A percentile compares a stretch with the other conserved stretches of the same genome.
These are phyloP conservation scores for Russula virescens DNA, from an alignment of 768 basidiomycete genomes.

Conservation along the genomic window DNA sequence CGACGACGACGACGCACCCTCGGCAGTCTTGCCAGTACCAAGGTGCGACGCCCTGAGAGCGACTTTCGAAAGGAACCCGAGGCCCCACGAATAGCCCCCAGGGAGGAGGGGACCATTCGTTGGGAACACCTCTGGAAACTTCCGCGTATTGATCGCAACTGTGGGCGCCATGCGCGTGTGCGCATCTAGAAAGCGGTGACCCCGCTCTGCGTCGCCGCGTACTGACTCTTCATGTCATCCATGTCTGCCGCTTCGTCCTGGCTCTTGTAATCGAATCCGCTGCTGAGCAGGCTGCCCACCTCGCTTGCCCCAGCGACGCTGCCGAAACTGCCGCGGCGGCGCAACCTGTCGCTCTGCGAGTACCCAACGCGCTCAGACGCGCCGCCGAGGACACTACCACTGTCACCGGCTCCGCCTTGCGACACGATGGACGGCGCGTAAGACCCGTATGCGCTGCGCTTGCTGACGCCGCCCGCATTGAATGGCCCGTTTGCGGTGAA, in stretches of 20 bases:
- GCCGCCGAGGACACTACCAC: slow-evolving; percentile 45
- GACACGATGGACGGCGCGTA: slow-evolving; percentile 93
- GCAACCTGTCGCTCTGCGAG: slow-evolving; percentile 86
- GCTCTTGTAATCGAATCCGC: slow-evolving; percentile 80
- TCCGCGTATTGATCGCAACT: background rate
- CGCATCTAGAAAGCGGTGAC: slow-evolving; percentile 70
- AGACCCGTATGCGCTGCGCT: slow-evolving; percentile 66
- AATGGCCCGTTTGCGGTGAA: slow-evolving; percentile 68
- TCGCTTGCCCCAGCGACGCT: slow-evolving; percentile 73
- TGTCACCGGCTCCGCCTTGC: slow-evolving; percentile 68
- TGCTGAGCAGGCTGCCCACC: slow-evolving; percentile 57
- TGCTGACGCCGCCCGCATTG: slow-evolving; percentile 55
- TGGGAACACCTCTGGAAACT: background rate
- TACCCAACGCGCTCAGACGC: slow-evolving; percentile 56
- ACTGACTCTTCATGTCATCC: slow-evolving; percentile 88
- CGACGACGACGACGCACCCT: background rate
- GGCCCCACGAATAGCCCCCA: background rate
- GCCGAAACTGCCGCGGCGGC: slow-evolving; percentile 70
- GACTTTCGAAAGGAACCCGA: background rate
- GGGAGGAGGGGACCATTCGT: background rate
- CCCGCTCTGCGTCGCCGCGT: slow-evolving; percentile 78
- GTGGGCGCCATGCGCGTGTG: slow-evolving; percentile 6
- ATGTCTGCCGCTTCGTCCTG: slow-evolving; percentile 75
- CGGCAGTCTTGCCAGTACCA: slow-evolving; percentile 2
- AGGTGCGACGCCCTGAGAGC: slow-evolving; percentile 15